A percentile compares a stretch with the other conserved stretches of the same genome.
These are phyloP conservation scores for Fraxinus quadrangulata DNA, from an alignment of 257 asterid genomes.

Conservation along the genomic window DNA sequence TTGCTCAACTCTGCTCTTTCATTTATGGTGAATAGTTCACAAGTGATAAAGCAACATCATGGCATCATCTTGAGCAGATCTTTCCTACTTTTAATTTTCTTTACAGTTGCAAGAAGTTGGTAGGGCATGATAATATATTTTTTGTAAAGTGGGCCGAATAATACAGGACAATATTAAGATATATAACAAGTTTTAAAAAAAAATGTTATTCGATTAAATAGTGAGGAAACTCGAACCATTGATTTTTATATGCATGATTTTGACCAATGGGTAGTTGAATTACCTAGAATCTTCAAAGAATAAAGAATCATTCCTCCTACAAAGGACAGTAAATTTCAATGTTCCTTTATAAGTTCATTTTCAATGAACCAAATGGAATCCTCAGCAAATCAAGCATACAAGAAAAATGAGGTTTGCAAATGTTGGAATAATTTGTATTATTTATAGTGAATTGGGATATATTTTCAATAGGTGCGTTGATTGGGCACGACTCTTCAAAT, in stretches of 20 bases:
- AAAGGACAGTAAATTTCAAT: neutral
- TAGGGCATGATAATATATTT: no score
- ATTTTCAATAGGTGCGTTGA: no score
- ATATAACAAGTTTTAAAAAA: neutral
- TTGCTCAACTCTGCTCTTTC: neutral
- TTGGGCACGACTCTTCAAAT: no score
- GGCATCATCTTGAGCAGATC: neutral
- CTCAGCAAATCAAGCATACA: neutral
- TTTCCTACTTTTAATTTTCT: neutral
- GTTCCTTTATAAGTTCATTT: neutral
- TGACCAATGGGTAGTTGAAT: neutral
- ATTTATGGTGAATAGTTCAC: neutral
- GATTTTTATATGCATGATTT: neutral
- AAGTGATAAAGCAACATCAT: neutral
- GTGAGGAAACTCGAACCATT: neutral
- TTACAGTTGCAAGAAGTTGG: no score
- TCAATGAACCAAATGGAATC: neutral
- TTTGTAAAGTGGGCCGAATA: neutral
- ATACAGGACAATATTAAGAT: neutral
- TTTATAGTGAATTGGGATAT: no score
- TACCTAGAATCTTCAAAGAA: neutral
- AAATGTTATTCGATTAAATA: neutral
- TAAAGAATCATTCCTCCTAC: neutral
- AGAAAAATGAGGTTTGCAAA: constrained; percentile 16
- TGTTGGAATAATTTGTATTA: no score